Conservation (phyloP, 257 asterid species). For the Paulownia fortunei region DNA sequence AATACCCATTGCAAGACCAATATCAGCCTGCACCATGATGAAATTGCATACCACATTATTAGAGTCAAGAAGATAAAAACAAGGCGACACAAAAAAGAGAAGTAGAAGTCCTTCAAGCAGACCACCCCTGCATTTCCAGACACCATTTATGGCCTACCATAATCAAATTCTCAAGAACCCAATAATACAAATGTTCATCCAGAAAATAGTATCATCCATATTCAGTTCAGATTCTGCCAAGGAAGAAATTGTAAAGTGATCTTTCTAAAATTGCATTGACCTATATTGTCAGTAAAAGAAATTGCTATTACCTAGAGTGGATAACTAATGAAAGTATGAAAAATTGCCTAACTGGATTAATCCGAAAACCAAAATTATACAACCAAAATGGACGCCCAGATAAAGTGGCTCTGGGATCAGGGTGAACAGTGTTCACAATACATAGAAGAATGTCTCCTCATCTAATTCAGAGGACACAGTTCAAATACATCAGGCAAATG, state of each 20-base stretch:
- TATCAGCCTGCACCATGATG: constrained; percentile 73
- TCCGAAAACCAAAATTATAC: background rate
- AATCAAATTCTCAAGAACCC: background rate
- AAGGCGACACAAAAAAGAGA: background rate
- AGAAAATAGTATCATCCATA: background rate
- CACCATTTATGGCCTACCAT: constrained; percentile 4
- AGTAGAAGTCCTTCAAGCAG: background rate
- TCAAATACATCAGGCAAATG: background rate
- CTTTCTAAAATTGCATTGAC: background rate
- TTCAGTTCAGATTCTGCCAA: background rate
- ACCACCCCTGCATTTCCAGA: background rate
- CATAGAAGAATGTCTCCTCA: background rate
- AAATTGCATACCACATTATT: constrained; percentile 25
- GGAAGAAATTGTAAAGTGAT: background rate
- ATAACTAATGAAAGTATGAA: background rate
- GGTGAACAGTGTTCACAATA: background rate
- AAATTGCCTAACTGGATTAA: constrained; percentile 2
- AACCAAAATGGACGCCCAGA: background rate
- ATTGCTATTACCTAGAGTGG: background rate
- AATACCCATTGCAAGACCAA: constrained; percentile 99
- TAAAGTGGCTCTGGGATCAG: background rate
- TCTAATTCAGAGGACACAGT: constrained; percentile 18
- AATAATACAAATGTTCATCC: constrained; percentile 8
- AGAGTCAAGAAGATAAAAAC: background rate
- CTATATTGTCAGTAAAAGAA: background rate